A percentile compares a stretch with the other conserved stretches of the same genome.
Conservation (phyloP, 208 protist genomes). For the Angomonas deanei region DNA sequence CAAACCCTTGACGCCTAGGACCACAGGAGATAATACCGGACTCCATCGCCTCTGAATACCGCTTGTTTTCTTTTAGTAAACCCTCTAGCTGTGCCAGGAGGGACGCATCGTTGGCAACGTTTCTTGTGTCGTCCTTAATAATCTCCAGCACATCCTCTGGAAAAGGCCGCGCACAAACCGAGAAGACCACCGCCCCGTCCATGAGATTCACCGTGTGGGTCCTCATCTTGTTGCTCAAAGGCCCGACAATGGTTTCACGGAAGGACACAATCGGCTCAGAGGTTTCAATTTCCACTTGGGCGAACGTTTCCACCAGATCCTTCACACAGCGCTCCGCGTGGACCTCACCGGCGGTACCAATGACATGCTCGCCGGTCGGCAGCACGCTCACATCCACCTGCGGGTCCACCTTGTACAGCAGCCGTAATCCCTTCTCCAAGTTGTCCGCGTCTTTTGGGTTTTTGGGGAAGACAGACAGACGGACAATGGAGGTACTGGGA, state of each 20-base stretch:
- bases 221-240: constrained; percentile 65
- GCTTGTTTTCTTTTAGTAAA: constrained; percentile 40
- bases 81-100: constrained; percentile 30
- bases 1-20: constrained; percentile 59
- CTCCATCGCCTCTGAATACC: constrained; percentile 42
- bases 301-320: constrained; percentile 90
- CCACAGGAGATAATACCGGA: constrained; percentile 44
- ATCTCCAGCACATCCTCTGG: constrained; percentile 71
- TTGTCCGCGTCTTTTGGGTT: constrained; percentile 65
- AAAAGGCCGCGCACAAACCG: constrained; percentile 61
- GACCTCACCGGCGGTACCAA: constrained; percentile 95
- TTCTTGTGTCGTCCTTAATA: constrained; percentile 62
- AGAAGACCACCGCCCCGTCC: constrained; percentile 67
- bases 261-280: constrained; percentile 89
- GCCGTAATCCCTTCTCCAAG: constrained; percentile 80
- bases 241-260: constrained; percentile 72
- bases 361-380: constrained; percentile 95
- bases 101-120: constrained; percentile 39
- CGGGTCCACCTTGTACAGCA: constrained; percentile 96
- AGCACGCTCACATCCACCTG: constrained; percentile 91
- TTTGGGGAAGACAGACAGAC: constrained; percentile 92
- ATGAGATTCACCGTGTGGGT: constrained; percentile 45
- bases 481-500: constrained; percentile 94
- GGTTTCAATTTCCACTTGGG: constrained; percentile 69
- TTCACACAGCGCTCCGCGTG: constrained; percentile 95